Evolutionary conservation across 169 alveolate species (phyloP).

Genomic region (Plasmodium chabaudi): DNA sequence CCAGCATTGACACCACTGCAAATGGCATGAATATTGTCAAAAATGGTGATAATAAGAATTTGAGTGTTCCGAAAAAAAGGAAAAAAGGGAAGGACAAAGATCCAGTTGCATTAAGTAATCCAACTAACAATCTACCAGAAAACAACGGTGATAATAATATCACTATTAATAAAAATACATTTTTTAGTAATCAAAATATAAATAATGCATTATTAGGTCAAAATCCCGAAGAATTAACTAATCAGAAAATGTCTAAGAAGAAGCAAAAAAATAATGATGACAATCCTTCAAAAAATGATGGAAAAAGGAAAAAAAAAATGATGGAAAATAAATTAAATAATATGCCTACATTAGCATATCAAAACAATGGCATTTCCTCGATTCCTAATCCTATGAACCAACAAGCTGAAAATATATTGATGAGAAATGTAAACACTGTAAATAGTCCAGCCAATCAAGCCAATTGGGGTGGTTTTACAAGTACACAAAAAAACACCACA

Average conservation of each 20-base stretch:
- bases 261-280: neutral
- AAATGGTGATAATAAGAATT: slow-evolving; percentile 13
- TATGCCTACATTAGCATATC: neutral
- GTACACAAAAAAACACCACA: neutral
- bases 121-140: neutral
- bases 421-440: slow-evolving; percentile 5
- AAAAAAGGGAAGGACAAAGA: neutral
- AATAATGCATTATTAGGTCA: no score
- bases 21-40: slow-evolving; percentile 14
- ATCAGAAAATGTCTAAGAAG: neutral
- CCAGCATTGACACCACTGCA: neutral
- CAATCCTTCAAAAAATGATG: slow-evolving; percentile 6
- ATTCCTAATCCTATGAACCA: neutral
- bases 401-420: neutral
- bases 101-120: neutral
- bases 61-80: neutral
- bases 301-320: slow-evolving; percentile 19
- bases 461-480: neutral
- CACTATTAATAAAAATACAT: no score
- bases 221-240: no score
- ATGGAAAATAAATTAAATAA: slow-evolving; percentile 1
- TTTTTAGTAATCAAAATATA: no score
- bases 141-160: neutral
- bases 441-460: neutral
- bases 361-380: neutral